Conservation (phyloP, 1,284 basidiomycete genomes). For the Ustilago trichophora region DNA sequence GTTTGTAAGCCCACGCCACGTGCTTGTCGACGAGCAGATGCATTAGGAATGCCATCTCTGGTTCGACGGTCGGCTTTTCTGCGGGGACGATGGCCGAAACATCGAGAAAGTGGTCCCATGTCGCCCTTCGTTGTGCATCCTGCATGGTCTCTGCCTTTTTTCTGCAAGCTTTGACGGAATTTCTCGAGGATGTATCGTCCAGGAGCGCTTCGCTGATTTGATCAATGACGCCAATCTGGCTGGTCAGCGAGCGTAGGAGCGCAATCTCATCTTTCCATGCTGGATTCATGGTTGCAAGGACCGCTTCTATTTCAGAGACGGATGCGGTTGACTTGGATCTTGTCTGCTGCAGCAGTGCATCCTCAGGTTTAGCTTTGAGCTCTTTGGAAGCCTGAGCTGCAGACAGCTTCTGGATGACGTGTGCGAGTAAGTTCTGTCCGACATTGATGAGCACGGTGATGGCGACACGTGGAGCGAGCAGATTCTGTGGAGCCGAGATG, state of each 20-base stretch:
- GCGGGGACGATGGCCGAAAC: conserved; percentile 8
- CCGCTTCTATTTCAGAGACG: conserved; percentile 18
- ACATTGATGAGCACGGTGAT: conserved; percentile 44
- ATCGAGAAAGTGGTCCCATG: conserved; percentile 41
- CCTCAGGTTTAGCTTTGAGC: conserved; percentile 7
- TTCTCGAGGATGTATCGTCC: conserved; percentile 1
- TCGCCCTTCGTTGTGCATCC: conserved; percentile 27
- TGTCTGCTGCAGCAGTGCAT: conserved; percentile 2
- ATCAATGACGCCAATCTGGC: conserved; percentile 37
- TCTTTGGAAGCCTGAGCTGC: conserved; percentile 14
- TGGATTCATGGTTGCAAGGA: conserved; percentile 37
- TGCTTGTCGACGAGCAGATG: conserved; percentile 30
- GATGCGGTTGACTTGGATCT: conserved; percentile 5
- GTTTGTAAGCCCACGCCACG: conserved; percentile 24
- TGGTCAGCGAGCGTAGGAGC: conserved; percentile 29
- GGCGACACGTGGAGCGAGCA: conserved; percentile 40
- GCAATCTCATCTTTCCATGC: conserved; percentile 47
- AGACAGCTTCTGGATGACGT: conserved; percentile 16
- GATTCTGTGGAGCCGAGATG: conserved; percentile 25
- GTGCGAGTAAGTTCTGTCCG: conserved; percentile 25
- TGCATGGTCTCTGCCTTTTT: conserved; percentile 26
- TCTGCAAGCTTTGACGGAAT: background rate
- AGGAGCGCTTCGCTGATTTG: conserved; percentile 17
- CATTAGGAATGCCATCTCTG: conserved; percentile 38
- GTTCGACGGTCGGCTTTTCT: conserved; percentile 21